Conservation (phyloP, 345 rosid genomes). For the Acer yangbiense region DNA sequence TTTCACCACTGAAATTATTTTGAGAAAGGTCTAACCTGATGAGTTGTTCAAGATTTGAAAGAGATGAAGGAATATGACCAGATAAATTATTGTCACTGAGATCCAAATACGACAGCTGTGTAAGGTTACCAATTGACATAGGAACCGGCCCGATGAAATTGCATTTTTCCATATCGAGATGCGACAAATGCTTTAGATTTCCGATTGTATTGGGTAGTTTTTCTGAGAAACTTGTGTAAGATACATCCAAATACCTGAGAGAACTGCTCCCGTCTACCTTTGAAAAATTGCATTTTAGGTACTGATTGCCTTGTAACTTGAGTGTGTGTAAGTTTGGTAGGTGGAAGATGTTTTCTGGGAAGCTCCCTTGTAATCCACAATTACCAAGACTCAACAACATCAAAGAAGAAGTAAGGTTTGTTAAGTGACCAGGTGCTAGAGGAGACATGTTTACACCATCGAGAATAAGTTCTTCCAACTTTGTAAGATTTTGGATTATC, state of each 20-base stretch:
- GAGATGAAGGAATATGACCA: constrained; percentile 25
- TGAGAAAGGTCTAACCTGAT: not conserved
- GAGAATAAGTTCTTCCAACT: not conserved
- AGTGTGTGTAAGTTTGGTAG: not conserved
- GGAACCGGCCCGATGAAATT: constrained; percentile 8
- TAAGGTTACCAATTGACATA: constrained; percentile 8
- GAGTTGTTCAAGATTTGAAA: constrained; percentile 4
- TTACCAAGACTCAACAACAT: not conserved
- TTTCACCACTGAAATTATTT: constrained; percentile 24
- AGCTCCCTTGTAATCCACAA: not conserved
- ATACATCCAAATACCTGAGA: constrained; percentile 10
- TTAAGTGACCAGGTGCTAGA: not conserved
- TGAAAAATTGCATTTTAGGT: constrained; percentile 12
- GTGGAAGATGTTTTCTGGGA: not conserved
- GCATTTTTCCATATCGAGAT: not conserved
- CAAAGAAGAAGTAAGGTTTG: not conserved
- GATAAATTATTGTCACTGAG: not conserved
- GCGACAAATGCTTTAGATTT: not conserved
- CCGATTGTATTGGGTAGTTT: not conserved
- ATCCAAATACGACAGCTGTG: not conserved
- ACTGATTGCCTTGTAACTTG: not conserved
- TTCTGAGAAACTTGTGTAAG: not conserved
- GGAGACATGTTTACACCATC: not conserved
- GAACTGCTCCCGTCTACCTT: not conserved
- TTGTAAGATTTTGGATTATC: not conserved